Percentiles rank a stretch among this genome's conserved stretches.
phyloP scores from a whole-genome alignment of 257 asterid genomes.

The Solanum bukasovii region DNA sequence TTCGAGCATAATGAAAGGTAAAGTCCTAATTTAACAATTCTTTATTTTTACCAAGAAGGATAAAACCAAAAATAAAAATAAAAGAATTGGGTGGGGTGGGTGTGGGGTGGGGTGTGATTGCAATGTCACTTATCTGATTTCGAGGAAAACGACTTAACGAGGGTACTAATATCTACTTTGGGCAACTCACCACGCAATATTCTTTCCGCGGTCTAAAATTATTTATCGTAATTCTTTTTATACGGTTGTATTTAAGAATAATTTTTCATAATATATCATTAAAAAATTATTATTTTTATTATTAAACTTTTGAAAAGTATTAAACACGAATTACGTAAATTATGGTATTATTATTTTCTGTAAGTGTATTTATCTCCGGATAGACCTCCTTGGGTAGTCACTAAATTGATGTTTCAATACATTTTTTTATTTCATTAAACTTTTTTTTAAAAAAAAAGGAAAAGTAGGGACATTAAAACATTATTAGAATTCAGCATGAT shows the following conservation, averaged over 20 bases:
- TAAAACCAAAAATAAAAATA: background rate
- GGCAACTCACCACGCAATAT: too few species aligned
- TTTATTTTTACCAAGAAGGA: background rate
- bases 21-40: background rate
- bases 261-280: too few species aligned
- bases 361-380: too few species aligned
- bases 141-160: background rate
- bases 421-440: background rate
- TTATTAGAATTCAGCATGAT: background rate
- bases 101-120: background rate
- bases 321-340: too few species aligned
- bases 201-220: too few species aligned
- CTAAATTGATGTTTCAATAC: background rate
- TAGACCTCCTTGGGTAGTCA: too few species aligned
- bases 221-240: too few species aligned
- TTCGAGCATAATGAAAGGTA: background rate
- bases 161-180: too few species aligned
- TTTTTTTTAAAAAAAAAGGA: background rate
- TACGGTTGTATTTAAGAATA: too few species aligned
- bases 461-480: background rate
- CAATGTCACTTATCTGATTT: background rate
- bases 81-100: background rate
- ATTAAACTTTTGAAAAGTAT: too few species aligned
- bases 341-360: too few species aligned
- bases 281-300: too few species aligned